Evolutionary conservation across 805 yeast species (phyloP), one percentile per base, ranked within the genome.

Genomic region (Debaryomyces hansenii): DNA sequence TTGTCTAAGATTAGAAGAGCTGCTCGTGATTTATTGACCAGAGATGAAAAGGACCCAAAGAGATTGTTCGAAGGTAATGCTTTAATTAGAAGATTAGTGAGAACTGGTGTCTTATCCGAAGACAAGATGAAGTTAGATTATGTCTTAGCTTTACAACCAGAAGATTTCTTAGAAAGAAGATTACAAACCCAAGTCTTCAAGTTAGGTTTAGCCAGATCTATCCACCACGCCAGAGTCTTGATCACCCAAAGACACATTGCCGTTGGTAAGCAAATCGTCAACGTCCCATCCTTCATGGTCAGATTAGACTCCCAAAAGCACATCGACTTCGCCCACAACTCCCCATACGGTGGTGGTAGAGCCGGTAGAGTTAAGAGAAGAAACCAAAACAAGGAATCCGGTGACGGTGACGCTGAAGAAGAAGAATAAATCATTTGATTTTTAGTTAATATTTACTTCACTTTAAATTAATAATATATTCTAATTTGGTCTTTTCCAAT

Each of bases 271-370:
- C 99, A 94, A 83, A 84, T 90, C 66, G 99, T 94, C 78, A 88
- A 84, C 83, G 87, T 94, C 64, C 98, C 99, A 78, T 92, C 98
- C 61, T 94, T 94, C 92, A 87, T 91, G 86, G 99, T 94, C 60
- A 95, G 99, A 84, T 87, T 94, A 75, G 99, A 94, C 83, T 91
- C 99, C 63, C 99, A 94, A 82, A 94, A 94, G 88, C 98, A 94
- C 90, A 90, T 94, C 80, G 98, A 94, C 85, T 94, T 92, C 70
- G 96, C 99, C 69, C 87, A 94, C 75, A 90, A 89, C 77, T 94
- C 99, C 63, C 99, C 99, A 78, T 92, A 89, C 91, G 99, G 99
- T 78, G 99, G 99, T 82, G 99, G 97, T 67, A 92, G 99, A 84
- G 95, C 99, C 66, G 99, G 99, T 77, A 94, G 99, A 85, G 96